Base-by-base conservation (phyloP, 805 yeast species). In the Saccharomyces cerevisiae region DNA sequence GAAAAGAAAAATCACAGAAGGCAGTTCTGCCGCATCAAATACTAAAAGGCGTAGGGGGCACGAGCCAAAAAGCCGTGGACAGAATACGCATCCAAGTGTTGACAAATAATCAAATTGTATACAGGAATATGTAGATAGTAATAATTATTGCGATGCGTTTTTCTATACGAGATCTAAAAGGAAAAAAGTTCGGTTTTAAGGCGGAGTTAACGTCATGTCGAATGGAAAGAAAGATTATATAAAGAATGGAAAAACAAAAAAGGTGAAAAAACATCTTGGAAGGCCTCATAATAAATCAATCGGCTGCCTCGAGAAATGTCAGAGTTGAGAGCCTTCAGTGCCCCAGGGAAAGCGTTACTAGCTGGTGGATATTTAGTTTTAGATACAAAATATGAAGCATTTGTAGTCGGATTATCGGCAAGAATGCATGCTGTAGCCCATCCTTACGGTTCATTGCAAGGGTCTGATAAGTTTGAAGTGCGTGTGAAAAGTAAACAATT, bases 301-400 rank as follows among this genome's bases (percentile, higher is more conserved):
- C 43, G 24, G 22, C 9, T 36, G 22, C 17, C 4, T 36, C 24
- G 22, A 36, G 43, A 48, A 49, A 53, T 55, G 57, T 50, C 26
- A 22, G 47, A 52, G 36, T 29, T 31, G 46, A 70, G 73, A 53
- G 88, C 84, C 8, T 92, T 82, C 66, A 87, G 96, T 65, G 95
- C 98, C 0, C 97, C 99, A 0, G 97, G 98, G 0, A 94, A 94
- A 69, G 98, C 97, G 1, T 74, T 94, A 28, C 62, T 94, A 11
- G 97, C 94, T 0, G 99, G 99, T 21, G 99, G 99, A 0, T 94
- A 94, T 67, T 76, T 94, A 32, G 98, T 94, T 0, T 73, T 94
- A 22, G 94, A 87, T 55, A 91, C 91, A 0, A 70, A 69, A 41
- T 91, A 86, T 71, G 72, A 76, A 48, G 82, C 96, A 0, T 87